Conservation (phyloP, 163 green algal genomes). For the Prototheca cutis region DNA sequence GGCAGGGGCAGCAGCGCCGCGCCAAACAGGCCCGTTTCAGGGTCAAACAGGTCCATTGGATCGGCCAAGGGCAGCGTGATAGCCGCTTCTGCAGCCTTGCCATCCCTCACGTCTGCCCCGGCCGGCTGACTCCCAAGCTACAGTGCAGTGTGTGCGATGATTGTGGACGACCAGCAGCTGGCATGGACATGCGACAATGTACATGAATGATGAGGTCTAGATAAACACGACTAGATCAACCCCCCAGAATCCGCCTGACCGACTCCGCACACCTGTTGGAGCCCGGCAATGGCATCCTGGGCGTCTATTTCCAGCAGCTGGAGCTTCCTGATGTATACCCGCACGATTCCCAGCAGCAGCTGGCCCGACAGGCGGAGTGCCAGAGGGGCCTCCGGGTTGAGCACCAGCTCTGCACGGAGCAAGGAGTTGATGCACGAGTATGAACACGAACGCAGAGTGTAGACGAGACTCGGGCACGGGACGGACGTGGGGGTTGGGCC, state of each 20-base stretch:
- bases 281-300: conserved; percentile 52
- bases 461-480: no score
- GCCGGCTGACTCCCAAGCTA: background rate
- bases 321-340: conserved; percentile 82
- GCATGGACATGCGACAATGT: no score
- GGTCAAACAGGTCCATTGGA: background rate
- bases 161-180: no score
- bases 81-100: conserved; percentile 6
- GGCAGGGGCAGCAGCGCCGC: conserved; percentile 5
- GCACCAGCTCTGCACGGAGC: conserved; percentile 74
- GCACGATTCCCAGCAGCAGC: conserved; percentile 88
- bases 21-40: background rate
- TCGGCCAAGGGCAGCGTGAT: background rate
- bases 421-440: no score
- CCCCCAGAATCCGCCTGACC: no score
- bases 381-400: conserved; percentile 80
- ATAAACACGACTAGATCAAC: no score
- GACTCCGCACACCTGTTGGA: conserved; percentile 1
- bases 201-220: no score
- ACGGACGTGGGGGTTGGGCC: no score
- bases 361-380: conserved; percentile 86
- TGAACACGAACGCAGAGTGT: no score
- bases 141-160: background rate
- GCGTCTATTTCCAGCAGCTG: conserved; percentile 77
- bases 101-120: background rate